Evolutionary conservation across 2,329 filamentous ascomycete species (phyloP).

Genomic region (Phaeosphaeriaceae sp.): DNA sequence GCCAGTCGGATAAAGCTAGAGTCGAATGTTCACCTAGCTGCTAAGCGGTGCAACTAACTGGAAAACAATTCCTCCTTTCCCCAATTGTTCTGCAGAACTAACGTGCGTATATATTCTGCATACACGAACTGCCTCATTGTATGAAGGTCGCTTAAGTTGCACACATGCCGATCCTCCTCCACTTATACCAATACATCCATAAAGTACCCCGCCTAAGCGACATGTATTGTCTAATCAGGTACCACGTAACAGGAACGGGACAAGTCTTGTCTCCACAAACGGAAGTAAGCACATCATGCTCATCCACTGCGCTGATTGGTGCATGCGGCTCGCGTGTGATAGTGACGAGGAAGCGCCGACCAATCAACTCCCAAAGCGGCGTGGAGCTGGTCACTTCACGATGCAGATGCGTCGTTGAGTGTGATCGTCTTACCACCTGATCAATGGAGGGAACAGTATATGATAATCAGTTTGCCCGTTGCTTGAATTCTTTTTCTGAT

Average conservation of each 20-base stretch:
- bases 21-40: not conserved
- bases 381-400: not conserved
- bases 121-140: not conserved
- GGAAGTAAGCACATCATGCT: not conserved
- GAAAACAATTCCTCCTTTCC: not conserved
- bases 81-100: not conserved
- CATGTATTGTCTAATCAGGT: not conserved
- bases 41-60: not conserved
- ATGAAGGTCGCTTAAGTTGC: not conserved
- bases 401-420: not conserved
- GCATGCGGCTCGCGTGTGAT: not conserved
- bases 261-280: not conserved
- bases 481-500: too few species aligned
- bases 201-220: not conserved
- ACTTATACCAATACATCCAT: not conserved
- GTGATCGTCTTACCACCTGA: not conserved
- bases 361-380: not conserved
- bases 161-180: not conserved
- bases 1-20: not conserved
- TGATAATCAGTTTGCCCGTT: not conserved
- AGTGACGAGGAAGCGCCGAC: not conserved
- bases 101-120: not conserved
- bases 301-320: not conserved
- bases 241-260: not conserved
- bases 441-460: too few species aligned